Conservation (phyloP, 345 rosid genomes). For the Excoecaria cochinchinensis region DNA sequence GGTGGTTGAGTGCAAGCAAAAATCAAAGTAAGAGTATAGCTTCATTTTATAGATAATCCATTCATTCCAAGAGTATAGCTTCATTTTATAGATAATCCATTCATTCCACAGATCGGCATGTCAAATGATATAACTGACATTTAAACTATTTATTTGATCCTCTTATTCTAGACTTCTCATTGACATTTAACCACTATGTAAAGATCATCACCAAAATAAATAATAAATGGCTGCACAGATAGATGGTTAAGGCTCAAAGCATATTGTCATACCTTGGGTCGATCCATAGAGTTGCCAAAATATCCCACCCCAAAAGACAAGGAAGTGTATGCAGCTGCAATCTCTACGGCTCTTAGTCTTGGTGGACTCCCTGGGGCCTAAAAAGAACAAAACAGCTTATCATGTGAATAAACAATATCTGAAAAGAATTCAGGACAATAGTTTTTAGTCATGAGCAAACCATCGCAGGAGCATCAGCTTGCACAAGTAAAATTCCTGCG, state of each 20-base stretch:
- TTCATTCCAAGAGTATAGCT: neutral
- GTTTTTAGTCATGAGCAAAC: slow-evolving; percentile 37
- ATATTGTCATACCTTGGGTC: slow-evolving; percentile 69
- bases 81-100: too few species aligned
- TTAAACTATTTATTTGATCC: neutral
- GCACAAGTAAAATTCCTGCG: slow-evolving; percentile 76
- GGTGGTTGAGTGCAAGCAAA: too few species aligned
- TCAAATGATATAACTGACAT: neutral
- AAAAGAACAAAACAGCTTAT: neutral
- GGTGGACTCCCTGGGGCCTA: slow-evolving; percentile 53
- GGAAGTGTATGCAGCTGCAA: slow-evolving; percentile 83
- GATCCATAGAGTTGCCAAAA: slow-evolving; percentile 71
- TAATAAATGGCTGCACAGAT: neutral
- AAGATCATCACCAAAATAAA: neutral
- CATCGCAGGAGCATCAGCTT: slow-evolving; percentile 64
- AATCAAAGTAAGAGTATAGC: neutral
- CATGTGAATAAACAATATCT: neutral
- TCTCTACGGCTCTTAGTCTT: slow-evolving; percentile 72
- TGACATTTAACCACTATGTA: neutral
- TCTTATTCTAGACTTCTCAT: neutral
- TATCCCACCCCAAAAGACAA: slow-evolving; percentile 87
- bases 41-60: too few species aligned
- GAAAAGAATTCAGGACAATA: neutral
- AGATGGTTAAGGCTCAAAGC: neutral
- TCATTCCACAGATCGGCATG: neutral